Evolutionary conservation across 805 yeast species (phyloP).

Genomic region (Torulaspora quercuum): DNA sequence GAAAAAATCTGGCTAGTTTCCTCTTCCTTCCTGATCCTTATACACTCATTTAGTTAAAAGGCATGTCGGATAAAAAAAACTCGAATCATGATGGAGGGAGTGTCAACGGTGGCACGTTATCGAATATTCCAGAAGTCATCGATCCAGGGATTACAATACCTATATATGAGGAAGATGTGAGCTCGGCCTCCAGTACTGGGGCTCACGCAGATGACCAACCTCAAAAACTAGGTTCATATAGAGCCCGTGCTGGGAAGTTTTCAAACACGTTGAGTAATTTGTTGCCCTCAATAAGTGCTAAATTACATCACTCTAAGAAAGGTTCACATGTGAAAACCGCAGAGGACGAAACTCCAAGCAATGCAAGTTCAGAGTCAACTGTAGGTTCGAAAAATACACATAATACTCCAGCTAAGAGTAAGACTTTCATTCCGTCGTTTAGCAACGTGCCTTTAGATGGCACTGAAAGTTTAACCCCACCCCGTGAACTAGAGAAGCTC

Average conservation of each 20-base stretch:
- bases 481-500: slow-evolving; percentile 27
- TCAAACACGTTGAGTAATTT: slow-evolving; percentile 36
- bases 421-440: slow-evolving; percentile 18
- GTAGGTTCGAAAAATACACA: slow-evolving; percentile 16
- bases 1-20: too few relatives aligned
- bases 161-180: slow-evolving; percentile 32
- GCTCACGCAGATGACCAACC: slow-evolving; percentile 18
- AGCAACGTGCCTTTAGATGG: slow-evolving; percentile 21
- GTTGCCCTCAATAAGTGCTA: slow-evolving; percentile 38
- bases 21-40: too few relatives aligned
- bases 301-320: slow-evolving; percentile 31
- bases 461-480: slow-evolving; percentile 29
- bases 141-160: slow-evolving; percentile 37
- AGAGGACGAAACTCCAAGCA: slow-evolving; percentile 13
- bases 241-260: slow-evolving; percentile 36
- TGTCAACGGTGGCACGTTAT: slow-evolving; percentile 13
- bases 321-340: slow-evolving; percentile 10
- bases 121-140: slow-evolving; percentile 32
- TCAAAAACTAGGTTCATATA: slow-evolving; percentile 36
- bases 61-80: slow-evolving; percentile 15
- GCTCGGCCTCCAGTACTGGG: slow-evolving; percentile 7
- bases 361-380: slow-evolving; percentile 19
- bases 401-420: slow-evolving; percentile 15
- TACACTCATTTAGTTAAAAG: too few relatives aligned
- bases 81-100: slow-evolving; percentile 1